Base-by-base conservation (phyloP, 2,329 filamentous ascomycete genomes). In the Neofusicoccum kwambonambiense region DNA sequence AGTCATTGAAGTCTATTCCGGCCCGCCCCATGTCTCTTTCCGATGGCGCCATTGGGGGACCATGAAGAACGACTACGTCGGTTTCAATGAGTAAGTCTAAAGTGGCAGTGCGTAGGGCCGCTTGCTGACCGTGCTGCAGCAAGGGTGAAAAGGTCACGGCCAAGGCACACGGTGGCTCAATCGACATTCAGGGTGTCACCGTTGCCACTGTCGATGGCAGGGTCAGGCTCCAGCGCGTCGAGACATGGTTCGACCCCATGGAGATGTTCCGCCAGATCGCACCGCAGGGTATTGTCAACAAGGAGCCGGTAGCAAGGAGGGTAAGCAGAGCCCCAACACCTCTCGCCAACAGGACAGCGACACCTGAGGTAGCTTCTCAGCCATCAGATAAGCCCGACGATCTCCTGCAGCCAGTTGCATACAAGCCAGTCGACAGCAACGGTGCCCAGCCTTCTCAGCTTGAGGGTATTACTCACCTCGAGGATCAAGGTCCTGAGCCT, bases 41-140 rank as follows among this genome's bases (percentile, higher is more conserved):
- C 82, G 84, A 69, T 90, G 88, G 88, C 79, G 88, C 4, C 88
- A 90, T 73, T 90, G 88, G 88, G 88, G 87, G 0, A 75, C 78
- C 4, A 89, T 90, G 84, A 85, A 85, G 77, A 85, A 84, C 67
- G 87, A 90, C 71, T 90, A 90, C 72, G 83, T 86, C 1, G 87
- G 86, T 1, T 80, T 85, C 63, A 88, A 90, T 68, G 81, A 86
- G 87, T 89, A 73, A 69, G 84, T 80, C 4, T n/a, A 35, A 9
- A 7, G 12, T 2, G 3, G 2, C 11, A 4, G 11, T 5, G 8
- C 19, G 12, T 11, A 31, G 12, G 22, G 19, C 5, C 12, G 2
- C 17, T 17, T 41, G n/a, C 62, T 62, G 12, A 62, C n/a, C 8
- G 12, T 17, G 5, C 1, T 35, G 66, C 64, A 89, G 86, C 71